Conservation (phyloP, 768 basidiomycete genomes). For the Leucogyrophana mollusca region DNA sequence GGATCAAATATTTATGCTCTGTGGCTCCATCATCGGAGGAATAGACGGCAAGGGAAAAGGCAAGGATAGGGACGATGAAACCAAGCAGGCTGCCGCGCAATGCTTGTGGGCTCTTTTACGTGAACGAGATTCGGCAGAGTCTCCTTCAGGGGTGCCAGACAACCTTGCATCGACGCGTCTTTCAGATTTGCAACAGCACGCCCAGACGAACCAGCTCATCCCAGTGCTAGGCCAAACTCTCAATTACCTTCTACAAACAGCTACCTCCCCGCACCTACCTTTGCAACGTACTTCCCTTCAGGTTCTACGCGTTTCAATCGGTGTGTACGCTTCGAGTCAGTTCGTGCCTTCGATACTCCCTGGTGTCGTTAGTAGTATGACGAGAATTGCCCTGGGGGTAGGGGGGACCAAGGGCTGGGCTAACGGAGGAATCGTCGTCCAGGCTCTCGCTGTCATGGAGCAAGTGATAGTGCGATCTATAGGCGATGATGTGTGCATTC, state of each 20-base stretch:
- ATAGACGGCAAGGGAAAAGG: slow-evolving; percentile 67
- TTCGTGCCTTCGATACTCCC: slow-evolving; percentile 74
- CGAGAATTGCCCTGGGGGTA: slow-evolving; percentile 62
- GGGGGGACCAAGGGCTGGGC: slow-evolving; percentile 63
- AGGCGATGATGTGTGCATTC: slow-evolving; percentile 65
- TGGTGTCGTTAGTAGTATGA: slow-evolving; percentile 77
- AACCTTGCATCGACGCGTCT: slow-evolving; percentile 27
- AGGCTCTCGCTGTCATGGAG: slow-evolving; percentile 58
- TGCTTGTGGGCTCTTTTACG: slow-evolving; percentile 68
- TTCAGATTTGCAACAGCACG: slow-evolving; percentile 36
- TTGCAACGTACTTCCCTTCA: slow-evolving; percentile 67
- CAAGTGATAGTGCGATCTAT: slow-evolving; percentile 54
- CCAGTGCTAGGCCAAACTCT: slow-evolving; percentile 85
- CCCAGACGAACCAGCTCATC: slow-evolving; percentile 51
- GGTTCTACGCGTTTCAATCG: slow-evolving; percentile 52
- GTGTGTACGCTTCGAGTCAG: slow-evolving; percentile 46
- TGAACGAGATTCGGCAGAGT: slow-evolving; percentile 43
- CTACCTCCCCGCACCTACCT: slow-evolving; percentile 54
- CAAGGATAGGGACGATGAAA: slow-evolving; percentile 76
- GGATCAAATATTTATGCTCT: slow-evolving; percentile 85
- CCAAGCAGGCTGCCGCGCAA: slow-evolving; percentile 67
- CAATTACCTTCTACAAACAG: slow-evolving; percentile 62
- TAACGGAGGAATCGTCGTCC: slow-evolving; percentile 64
- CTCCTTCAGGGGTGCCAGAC: slow-evolving; percentile 25
- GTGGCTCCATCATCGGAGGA: slow-evolving; percentile 60